These are phyloP conservation scores for Tanacetum coccineum DNA, from an alignment of 129 eudicot species.

Conservation along the genomic window DNA sequence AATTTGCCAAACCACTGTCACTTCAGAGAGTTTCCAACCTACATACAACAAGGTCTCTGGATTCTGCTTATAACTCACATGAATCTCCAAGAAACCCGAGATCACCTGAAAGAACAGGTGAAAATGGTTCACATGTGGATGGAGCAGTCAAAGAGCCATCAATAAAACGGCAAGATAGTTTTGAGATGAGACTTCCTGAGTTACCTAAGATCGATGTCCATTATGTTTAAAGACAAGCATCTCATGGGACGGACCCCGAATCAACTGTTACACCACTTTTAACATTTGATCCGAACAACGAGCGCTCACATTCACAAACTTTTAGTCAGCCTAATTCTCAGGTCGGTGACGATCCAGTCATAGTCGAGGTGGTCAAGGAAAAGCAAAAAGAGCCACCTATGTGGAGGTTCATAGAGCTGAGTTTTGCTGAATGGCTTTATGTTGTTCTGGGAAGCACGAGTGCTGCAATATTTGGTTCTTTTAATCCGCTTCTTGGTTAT, in stretches of 20 bases:
- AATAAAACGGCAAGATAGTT: slow-evolving; percentile 78
- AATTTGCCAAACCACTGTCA: too few species aligned
- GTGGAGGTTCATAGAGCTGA: too few species aligned
- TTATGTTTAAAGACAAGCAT: slow-evolving; percentile 42
- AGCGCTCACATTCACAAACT: slow-evolving; percentile 79
- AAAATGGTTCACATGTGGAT: slow-evolving; percentile 57
- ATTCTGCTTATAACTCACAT: too few species aligned
- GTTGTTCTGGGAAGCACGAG: too few species aligned
- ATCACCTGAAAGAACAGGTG: too few species aligned
- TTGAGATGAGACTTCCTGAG: too few species aligned
- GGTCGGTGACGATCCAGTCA: slow-evolving; percentile 26
- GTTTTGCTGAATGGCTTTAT: too few species aligned
- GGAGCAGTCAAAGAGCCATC: slow-evolving; percentile 59
- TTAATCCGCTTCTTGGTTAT: background rate
- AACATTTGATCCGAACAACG: slow-evolving; percentile 78
- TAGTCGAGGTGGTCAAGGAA: slow-evolving; percentile 37
- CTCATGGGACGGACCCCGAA: slow-evolving; percentile 69
- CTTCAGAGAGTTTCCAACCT: slow-evolving; percentile 48
- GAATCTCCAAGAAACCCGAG: too few species aligned
- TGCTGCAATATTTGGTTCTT: too few species aligned
- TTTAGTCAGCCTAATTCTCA: slow-evolving; percentile 69
- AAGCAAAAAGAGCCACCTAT: background rate
- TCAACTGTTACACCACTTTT: slow-evolving; percentile 82
- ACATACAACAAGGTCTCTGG: too few species aligned
- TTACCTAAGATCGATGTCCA: slow-evolving; percentile 76